Percentiles rank a stretch among this genome's conserved stretches.
These are phyloP conservation scores for Fomitopsis palustris DNA, from an alignment of 1,284 basidiomycete genomes.

Conservation along the genomic window DNA sequence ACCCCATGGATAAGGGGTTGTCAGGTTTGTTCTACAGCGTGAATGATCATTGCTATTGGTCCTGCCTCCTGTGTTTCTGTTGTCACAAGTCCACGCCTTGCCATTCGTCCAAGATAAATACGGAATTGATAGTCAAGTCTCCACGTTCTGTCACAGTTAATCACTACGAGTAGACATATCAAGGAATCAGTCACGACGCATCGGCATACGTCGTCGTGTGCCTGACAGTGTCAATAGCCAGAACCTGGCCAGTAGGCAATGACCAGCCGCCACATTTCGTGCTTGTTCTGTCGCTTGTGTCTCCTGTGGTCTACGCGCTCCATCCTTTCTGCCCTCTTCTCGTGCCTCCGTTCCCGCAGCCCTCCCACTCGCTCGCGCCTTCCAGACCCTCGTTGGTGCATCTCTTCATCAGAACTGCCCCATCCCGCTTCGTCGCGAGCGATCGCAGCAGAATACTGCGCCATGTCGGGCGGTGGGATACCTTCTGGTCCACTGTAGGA, in stretches of 20 bases:
- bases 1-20: no score
- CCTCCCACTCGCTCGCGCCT: neutral
- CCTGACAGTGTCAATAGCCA: no score
- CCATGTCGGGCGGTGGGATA: slow-evolving; percentile 2
- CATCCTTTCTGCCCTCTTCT: neutral
- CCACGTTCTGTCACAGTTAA: no score
- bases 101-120: no score
- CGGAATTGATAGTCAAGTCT: no score
- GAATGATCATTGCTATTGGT: no score
- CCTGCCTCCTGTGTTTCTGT: no score
- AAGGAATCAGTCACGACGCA: no score
- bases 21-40: no score
- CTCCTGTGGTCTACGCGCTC: neutral
- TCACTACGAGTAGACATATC: no score
- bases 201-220: no score
- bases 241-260: neutral
- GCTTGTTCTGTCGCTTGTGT: neutral
- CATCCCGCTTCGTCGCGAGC: neutral
- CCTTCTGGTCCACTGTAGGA: slow-evolving; percentile 5
- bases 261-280: neutral
- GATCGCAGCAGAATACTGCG: neutral
- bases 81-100: no score
- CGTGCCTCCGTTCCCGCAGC: neutral
- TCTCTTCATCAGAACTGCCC: neutral
- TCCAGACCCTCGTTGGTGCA: neutral